These are phyloP conservation scores for Neonectria neomacrospora DNA, from an alignment of 2,329 filamentous ascomycete genomes.

Conservation along the genomic window DNA sequence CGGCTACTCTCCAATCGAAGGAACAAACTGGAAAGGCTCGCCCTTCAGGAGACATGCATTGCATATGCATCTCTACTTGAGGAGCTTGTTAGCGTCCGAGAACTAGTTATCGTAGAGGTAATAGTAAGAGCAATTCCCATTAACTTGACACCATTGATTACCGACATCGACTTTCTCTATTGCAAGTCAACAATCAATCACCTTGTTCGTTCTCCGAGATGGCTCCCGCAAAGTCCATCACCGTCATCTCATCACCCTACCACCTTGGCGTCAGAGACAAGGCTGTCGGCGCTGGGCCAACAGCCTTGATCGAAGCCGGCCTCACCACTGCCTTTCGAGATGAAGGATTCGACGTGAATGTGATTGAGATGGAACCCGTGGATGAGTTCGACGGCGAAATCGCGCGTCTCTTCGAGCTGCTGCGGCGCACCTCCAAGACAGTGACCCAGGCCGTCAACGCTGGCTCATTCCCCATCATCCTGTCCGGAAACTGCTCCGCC, in stretches of 20 bases:
- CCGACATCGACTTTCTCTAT: neutral
- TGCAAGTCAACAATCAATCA: too few species aligned
- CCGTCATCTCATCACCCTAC: conserved; percentile 53
- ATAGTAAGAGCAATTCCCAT: too few species aligned
- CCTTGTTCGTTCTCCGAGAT: neutral
- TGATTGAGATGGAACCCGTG: conserved; percentile 44
- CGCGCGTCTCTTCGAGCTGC: conserved; percentile 52
- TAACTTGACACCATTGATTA: too few species aligned
- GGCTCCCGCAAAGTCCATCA: conserved; percentile 40
- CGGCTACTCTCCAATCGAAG: neutral
- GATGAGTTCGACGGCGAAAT: conserved; percentile 54
- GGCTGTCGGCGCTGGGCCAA: conserved; percentile 52
- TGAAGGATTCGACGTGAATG: conserved; percentile 38
- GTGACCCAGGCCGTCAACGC: conserved; percentile 43
- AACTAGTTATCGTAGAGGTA: neutral
- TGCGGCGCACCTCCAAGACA: conserved; percentile 50
- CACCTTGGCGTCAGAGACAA: conserved; percentile 52
- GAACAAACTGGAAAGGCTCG: neutral
- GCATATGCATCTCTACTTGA: neutral
- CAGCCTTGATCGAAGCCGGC: conserved; percentile 45
- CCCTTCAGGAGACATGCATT: neutral
- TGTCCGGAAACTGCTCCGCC: conserved; percentile 54
- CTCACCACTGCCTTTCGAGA: conserved; percentile 43
- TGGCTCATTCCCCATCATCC: conserved; percentile 51
- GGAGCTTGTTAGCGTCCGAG: neutral